Percentiles rank a stretch among this genome's conserved stretches.
phyloP scores from a whole-genome alignment of 2,329 filamentous ascomycete species.

The Calonectria hongkongensis region DNA sequence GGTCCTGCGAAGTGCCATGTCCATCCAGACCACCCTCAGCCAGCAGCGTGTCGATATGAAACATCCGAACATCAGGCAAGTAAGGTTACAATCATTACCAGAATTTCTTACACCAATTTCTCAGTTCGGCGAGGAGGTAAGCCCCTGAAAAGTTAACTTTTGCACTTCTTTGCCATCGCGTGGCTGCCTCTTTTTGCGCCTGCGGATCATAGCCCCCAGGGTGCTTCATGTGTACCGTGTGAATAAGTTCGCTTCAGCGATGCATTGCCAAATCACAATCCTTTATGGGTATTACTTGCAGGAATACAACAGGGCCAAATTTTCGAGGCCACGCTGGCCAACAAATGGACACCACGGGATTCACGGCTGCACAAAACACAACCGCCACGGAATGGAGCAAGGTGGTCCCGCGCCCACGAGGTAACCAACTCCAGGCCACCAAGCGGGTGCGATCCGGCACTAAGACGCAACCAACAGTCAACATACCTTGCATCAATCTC shows the following conservation, averaged over 20 bases:
- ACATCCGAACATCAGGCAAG: no score
- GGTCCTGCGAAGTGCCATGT: not conserved
- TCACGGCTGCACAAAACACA: not conserved
- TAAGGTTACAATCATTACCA: not conserved
- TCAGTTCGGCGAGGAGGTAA: not conserved
- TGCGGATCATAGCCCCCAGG: not conserved
- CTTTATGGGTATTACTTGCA: not conserved
- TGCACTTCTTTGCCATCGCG: not conserved
- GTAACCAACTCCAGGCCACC: not conserved
- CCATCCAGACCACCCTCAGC: not conserved
- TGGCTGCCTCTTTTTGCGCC: not conserved
- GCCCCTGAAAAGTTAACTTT: not conserved
- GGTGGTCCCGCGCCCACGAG: not conserved
- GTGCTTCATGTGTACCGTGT: not conserved
- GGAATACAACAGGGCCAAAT: not conserved
- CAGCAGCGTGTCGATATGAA: not conserved
- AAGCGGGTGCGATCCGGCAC: not conserved
- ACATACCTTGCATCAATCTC: not conserved
- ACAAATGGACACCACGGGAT: not conserved
- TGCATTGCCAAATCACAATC: not conserved
- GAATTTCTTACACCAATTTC: not conserved
- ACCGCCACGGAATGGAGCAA: not conserved
- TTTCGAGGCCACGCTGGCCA: not conserved
- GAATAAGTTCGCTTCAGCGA: conserved; percentile 5
- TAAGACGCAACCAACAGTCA: no score